Evolutionary conservation across 768 basidiomycete genomes (phyloP), one percentile per base, ranked within the genome.

Genomic region (Boletus eberwhitei): DNA sequence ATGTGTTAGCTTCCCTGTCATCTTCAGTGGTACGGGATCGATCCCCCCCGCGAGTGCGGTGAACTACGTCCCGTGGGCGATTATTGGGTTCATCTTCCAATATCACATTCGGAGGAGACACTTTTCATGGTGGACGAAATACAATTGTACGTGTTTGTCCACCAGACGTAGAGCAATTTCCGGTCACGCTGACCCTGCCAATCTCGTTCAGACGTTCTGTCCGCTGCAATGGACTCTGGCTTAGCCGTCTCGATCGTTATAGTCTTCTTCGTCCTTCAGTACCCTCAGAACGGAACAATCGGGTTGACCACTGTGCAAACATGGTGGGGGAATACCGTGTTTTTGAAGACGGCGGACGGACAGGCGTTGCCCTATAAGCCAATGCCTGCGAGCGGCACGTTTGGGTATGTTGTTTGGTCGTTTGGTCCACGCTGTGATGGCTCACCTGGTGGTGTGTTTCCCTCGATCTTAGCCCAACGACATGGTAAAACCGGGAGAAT

Each of bases 241-340:
- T 73, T 87, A 9, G 85, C 86, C 0, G 59, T 87, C 17, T 70
- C 78, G 21, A 69, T 78, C 4, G 70, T 88, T 24, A 22, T 83
- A 44, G 77, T 86, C 39, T 86, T 83, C 72, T 85, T 86, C 67
- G 59, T 64, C 36, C 74, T 88, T n/a, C 82, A 89, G 68, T 88
- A 81, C 61, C 87, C 87, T 2, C 58, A 58, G 53, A 77, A 86
- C 52, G 86, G 86, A 4, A 70, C 69, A 12, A 86, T 89, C 57
- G 87, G 85, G 7, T 5, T 63, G 12, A 71, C 73, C 34, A 84
- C 55, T 8, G 65, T 90, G 40, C 79, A 80, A 55, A 48, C 57
- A 3, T 90, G 88, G 88, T 89, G 87, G 87, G 88, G 88, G 12
- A 89, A 89, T 57, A 79, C 72, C 56, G 65, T 71, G 8, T 68